Conservation (phyloP, 2,329 filamentous ascomycete species). For the Colletotrichum sp. region DNA sequence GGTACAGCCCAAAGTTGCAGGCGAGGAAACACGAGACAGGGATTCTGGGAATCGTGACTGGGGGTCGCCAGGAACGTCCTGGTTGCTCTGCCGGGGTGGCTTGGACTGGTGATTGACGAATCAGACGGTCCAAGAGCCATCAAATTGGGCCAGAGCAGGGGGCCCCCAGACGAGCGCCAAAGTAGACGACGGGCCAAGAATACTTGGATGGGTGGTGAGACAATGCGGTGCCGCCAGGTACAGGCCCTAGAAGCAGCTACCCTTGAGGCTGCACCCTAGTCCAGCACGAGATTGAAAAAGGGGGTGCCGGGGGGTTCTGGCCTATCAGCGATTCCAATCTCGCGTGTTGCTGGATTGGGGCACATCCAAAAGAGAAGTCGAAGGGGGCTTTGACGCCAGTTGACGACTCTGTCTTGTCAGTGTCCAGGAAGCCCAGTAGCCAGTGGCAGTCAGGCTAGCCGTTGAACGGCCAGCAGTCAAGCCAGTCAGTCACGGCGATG, state of each 20-base stretch:
- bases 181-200: slow-evolving; percentile 18
- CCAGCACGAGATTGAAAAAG: slow-evolving; percentile 21
- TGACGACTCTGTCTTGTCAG: neutral
- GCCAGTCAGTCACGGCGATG: neutral
- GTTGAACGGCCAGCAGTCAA: slow-evolving; percentile 11
- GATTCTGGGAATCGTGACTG: slow-evolving; percentile 10
- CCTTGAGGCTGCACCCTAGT: slow-evolving; percentile 14
- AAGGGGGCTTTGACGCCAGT: neutral
- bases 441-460: neutral
- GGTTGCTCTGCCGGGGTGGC: neutral
- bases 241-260: slow-evolving; percentile 16
- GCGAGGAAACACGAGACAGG: slow-evolving; percentile 23
- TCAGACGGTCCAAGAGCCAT: slow-evolving; percentile 1
- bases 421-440: neutral
- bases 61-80: slow-evolving; percentile 5
- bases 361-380: neutral
- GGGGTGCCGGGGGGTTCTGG: slow-evolving; percentile 4
- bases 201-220: slow-evolving; percentile 17
- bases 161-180: neutral
- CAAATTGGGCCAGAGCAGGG: slow-evolving; percentile 2
- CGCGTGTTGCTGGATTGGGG: slow-evolving; percentile 8
- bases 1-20: slow-evolving; percentile 15
- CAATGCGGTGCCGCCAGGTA: slow-evolving; percentile 19
- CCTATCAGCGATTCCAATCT: slow-evolving; percentile 18
- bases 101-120: slow-evolving; percentile 7